Evolutionary conservation across 352 stramenopile genomes (phyloP).

Genomic region (Phytopythium chamaehyphon): DNA sequence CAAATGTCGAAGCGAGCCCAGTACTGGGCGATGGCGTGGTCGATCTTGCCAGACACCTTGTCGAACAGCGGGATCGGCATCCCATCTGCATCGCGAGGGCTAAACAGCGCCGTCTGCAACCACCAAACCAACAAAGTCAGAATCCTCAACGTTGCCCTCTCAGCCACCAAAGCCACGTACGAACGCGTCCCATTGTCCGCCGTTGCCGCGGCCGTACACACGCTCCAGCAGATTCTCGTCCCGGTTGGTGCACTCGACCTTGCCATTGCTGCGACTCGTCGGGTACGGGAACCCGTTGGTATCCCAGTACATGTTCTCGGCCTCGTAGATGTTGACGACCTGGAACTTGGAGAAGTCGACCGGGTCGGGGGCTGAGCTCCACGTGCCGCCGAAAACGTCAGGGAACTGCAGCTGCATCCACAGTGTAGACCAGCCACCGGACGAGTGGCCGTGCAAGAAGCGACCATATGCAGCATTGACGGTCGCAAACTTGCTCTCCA

Average conservation of each 20-base stretch:
- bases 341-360: constrained; percentile 73
- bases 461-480: constrained; percentile 28
- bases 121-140: constrained; percentile 7
- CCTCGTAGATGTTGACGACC: constrained; percentile 66
- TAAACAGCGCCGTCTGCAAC: constrained; percentile 56
- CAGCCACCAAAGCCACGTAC: constrained; percentile 32
- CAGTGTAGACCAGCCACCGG: constrained; percentile 61
- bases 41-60: constrained; percentile 69
- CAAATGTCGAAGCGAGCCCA: constrained; percentile 68
- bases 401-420: constrained; percentile 76
- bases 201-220: constrained; percentile 59
- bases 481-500: constrained; percentile 48
- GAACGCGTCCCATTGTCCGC: constrained; percentile 75
- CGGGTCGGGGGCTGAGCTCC: constrained; percentile 67
- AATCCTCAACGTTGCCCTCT: neutral
- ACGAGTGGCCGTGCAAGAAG: constrained; percentile 73
- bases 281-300: constrained; percentile 44
- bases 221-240: constrained; percentile 73
- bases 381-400: constrained; percentile 67
- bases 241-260: constrained; percentile 52
- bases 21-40: constrained; percentile 45
- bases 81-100: constrained; percentile 40
- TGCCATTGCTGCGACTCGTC: constrained; percentile 47
- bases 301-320: constrained; percentile 74
- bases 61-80: constrained; percentile 66